Evolutionary conservation across 345 rosid species (phyloP), one percentile per base, ranked within the genome.

Genomic region (Linum tenue): DNA sequence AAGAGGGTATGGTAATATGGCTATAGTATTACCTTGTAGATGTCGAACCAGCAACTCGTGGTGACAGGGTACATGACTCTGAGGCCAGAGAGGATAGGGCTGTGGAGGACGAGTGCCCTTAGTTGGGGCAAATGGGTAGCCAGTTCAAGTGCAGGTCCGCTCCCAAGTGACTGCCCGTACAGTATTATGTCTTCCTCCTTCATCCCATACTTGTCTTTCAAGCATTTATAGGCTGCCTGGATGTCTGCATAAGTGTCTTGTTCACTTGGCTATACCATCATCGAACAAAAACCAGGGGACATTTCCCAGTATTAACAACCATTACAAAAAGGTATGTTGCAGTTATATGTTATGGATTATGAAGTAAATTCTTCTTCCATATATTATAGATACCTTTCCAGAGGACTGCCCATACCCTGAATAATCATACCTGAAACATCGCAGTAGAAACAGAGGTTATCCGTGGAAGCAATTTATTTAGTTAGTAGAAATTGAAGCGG

Each of bases 221-320:
- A 79, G 76, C 97, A 88, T 64, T 75, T 80, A 67, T 76, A 83
- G 15, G 80, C 92, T 37, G 96, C 97, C 50, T 86, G 91, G 72
- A 91, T 86, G 80, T 91, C 97, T 64, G 94, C 91, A 72, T 83
- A 91, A 37, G 97, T 88, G 67, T 88, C 89, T 76, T 86, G 90
- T 82, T 88, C 96, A 56, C 92, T 88, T 62, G 97, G 82, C 95
- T 87, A 60, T 36, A 22, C 31, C 31, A 22, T 22, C 31, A 22
- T 22, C 31, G 31, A 22, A 22, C 31, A 22, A 22, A 22, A 22
- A 22, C 31, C 31, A 22, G 31, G 31, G 39, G 37, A 5, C 7
- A 57, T 31, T 57, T 9, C 31, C 31, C 31, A 22, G 31, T 22
- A 22, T 22, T 22, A 22, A 22, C 31, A 22, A 22, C 31, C 43